Conservation (phyloP, 2,329 filamentous ascomycete genomes). For the Cytospora paraplurivora region DNA sequence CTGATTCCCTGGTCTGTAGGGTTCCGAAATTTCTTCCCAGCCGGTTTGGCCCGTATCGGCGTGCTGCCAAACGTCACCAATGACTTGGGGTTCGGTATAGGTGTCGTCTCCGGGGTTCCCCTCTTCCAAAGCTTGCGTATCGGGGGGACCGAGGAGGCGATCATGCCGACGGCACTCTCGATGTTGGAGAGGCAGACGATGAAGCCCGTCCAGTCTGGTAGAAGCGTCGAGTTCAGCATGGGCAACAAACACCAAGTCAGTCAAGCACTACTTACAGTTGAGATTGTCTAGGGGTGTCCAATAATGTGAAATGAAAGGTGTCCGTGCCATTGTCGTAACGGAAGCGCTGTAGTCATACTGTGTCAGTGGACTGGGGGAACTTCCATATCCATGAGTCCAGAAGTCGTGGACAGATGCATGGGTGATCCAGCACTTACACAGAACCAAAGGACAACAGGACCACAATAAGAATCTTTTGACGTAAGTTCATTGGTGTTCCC, state of each 20-base stretch:
- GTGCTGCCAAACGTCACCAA: constrained; percentile 19
- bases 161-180: constrained; percentile 29
- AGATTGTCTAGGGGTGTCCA: constrained; percentile 31
- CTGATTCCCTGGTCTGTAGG: constrained; percentile 21
- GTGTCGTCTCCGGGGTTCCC: not conserved
- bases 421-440: constrained; percentile 30
- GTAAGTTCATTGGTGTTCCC: constrained; percentile 37
- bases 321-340: constrained; percentile 32
- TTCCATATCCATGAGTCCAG: not conserved
- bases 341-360: constrained; percentile 28
- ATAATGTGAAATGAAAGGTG: constrained; percentile 33
- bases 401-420: not conserved
- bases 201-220: constrained; percentile 32
- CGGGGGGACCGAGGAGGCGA: constrained; percentile 24
- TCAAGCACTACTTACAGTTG: constrained; percentile 28
- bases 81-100: constrained; percentile 2
- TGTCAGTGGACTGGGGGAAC: constrained; percentile 5
- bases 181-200: constrained; percentile 33
- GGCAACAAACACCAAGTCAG: not conserved
- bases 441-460: constrained; percentile 34
- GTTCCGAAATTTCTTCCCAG: constrained; percentile 12
- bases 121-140: constrained; percentile 21
- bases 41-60: constrained; percentile 11
- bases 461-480: constrained; percentile 32
- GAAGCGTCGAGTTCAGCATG: not conserved